A percentile compares a stretch with the other conserved stretches of the same genome.
These are phyloP conservation scores for Lachnum nothofagi DNA, from an alignment of 2,329 filamentous ascomycete species.

Conservation along the genomic window DNA sequence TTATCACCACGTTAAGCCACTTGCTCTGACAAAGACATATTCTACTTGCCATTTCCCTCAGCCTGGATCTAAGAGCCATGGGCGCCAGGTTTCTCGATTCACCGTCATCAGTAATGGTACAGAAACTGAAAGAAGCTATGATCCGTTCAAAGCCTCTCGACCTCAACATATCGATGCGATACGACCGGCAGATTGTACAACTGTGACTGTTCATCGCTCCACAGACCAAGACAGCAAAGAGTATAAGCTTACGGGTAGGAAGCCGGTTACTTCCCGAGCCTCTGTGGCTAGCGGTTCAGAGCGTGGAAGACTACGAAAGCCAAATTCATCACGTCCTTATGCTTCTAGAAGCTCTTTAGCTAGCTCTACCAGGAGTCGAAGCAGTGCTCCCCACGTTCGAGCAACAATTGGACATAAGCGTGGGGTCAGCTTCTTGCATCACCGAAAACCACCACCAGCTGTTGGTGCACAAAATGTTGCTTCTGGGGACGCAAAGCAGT, in stretches of 20 bases:
- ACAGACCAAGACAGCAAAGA: not conserved
- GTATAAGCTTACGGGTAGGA: not conserved
- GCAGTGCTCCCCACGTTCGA: slow-evolving; percentile 33
- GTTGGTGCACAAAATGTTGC: slow-evolving; percentile 10
- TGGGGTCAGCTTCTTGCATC: slow-evolving; percentile 58
- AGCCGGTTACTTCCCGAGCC: slow-evolving; percentile 6
- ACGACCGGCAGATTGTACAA: slow-evolving; percentile 39
- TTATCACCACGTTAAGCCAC: slow-evolving; percentile 71
- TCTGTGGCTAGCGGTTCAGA: slow-evolving; percentile 9
- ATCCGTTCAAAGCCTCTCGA: slow-evolving; percentile 66
- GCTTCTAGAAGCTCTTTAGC: slow-evolving; percentile 45
- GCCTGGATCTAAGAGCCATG: slow-evolving; percentile 42
- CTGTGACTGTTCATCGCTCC: slow-evolving; percentile 28
- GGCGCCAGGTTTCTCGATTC: slow-evolving; percentile 54
- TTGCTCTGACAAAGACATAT: slow-evolving; percentile 53
- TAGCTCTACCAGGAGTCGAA: slow-evolving; percentile 38
- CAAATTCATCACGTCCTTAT: slow-evolving; percentile 27
- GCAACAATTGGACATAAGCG: slow-evolving; percentile 52
- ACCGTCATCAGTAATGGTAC: slow-evolving; percentile 57
- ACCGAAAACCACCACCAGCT: slow-evolving; percentile 33
- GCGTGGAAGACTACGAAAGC: slow-evolving; percentile 12
- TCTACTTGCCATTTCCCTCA: slow-evolving; percentile 57
- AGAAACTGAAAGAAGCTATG: slow-evolving; percentile 67
- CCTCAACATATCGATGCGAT: slow-evolving; percentile 40
- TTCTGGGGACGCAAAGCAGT: not conserved